A percentile compares a stretch with the other conserved stretches of the same genome.
phyloP scores from a whole-genome alignment of 2,329 filamentous ascomycete genomes.

The Fusarium nanum region DNA sequence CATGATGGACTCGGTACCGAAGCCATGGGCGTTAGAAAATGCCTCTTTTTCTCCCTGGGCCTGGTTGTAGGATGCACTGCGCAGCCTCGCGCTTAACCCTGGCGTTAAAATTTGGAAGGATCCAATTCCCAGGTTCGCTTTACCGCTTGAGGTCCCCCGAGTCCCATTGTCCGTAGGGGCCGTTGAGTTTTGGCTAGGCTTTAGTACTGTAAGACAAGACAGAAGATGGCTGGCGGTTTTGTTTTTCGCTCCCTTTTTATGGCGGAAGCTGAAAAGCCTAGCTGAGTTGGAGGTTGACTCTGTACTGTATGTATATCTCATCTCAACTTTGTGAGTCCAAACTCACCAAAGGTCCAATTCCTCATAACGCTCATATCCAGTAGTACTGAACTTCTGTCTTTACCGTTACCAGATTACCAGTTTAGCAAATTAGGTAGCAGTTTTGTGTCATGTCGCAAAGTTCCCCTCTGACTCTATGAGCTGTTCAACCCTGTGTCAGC shows the following conservation, averaged over 20 bases:
- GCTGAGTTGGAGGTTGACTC: constrained; percentile 8
- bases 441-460: constrained; percentile 16
- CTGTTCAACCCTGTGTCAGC: constrained; percentile 33
- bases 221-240: neutral
- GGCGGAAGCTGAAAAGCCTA: constrained; percentile 16
- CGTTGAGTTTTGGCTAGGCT: constrained; percentile 15
- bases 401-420: neutral
- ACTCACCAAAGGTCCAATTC: neutral
- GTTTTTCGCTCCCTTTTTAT: neutral
- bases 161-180: constrained; percentile 2
- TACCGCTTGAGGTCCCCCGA: neutral
- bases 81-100: constrained; percentile 40
- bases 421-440: constrained; percentile 2
- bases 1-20: neutral
- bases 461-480: constrained; percentile 22
- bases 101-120: constrained; percentile 26
- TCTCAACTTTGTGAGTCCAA: neutral
- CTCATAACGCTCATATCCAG: neutral
- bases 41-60: constrained; percentile 21
- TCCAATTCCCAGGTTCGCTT: constrained; percentile 4
- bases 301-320: neutral
- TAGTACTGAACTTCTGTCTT: neutral
- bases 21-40: constrained; percentile 15
- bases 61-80: constrained; percentile 4
- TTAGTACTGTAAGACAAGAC: neutral